These are phyloP conservation scores for Leccinum solheimii DNA, from an alignment of 1,284 basidiomycete species.

Conservation along the genomic window DNA sequence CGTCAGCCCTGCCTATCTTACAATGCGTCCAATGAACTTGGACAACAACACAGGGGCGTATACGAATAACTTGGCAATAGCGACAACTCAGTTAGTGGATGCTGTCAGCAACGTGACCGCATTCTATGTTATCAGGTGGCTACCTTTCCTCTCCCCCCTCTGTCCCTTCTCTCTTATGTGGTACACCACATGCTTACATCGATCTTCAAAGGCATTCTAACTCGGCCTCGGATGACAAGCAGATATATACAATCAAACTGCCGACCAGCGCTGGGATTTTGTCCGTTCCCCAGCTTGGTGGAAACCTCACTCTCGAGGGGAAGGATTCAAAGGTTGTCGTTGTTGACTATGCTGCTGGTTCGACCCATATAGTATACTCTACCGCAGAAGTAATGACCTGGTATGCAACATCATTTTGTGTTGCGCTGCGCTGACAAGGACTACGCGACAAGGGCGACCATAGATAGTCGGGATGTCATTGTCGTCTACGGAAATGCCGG, in stretches of 20 bases:
- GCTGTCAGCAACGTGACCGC: constrained; percentile 46
- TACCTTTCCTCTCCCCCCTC: neutral
- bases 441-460: constrained; percentile 41
- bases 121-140: constrained; percentile 49
- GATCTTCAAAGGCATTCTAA: constrained; percentile 18
- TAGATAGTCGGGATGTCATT: constrained; percentile 49
- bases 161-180: neutral
- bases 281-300: constrained; percentile 43
- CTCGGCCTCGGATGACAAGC: constrained; percentile 11
- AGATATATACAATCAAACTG: constrained; percentile 35
- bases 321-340: constrained; percentile 54
- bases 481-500: constrained; percentile 49
- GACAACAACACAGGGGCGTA: constrained; percentile 42
- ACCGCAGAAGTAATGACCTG: constrained; percentile 53
- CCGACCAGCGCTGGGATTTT: constrained; percentile 46
- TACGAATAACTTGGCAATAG: constrained; percentile 44
- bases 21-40: constrained; percentile 45
- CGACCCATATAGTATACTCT: constrained; percentile 46
- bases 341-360: constrained; percentile 49
- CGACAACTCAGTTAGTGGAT: constrained; percentile 49
- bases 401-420: constrained; percentile 24
- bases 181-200: constrained; percentile 1
- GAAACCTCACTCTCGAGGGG: constrained; percentile 42
- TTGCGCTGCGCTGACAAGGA: constrained; percentile 2
- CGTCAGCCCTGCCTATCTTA: constrained; percentile 49